Percentiles rank a stretch among this genome's conserved stretches.
These are phyloP conservation scores for Solanum etuberosum DNA, from an alignment of 257 asterid species.

Conservation along the genomic window DNA sequence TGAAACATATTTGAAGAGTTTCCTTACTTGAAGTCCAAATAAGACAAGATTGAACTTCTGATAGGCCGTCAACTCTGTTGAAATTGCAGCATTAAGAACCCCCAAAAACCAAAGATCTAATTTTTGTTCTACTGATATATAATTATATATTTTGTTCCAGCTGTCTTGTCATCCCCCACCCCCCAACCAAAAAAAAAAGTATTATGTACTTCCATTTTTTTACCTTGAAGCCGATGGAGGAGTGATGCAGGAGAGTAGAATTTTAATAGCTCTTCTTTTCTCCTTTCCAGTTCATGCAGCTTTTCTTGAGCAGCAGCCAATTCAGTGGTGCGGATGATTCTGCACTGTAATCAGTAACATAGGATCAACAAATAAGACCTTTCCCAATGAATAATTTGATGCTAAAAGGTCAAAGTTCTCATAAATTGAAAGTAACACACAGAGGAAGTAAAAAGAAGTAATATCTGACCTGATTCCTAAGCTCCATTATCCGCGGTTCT, in stretches of 20 bases:
- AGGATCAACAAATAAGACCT: background rate
- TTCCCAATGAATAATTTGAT: background rate
- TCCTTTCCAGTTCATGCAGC: constrained; percentile 65
- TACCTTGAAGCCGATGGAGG: constrained; percentile 70
- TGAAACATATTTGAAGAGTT: background rate
- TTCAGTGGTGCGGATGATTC: constrained; percentile 88
- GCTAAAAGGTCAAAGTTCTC: background rate
- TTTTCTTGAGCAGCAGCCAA: constrained; percentile 94
- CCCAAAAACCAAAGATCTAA: background rate
- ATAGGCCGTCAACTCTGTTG: background rate
- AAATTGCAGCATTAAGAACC: background rate
- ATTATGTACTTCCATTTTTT: background rate
- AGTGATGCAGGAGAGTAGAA: constrained; percentile 66
- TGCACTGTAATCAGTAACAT: constrained; percentile 54
- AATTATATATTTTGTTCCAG: background rate
- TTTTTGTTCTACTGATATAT: background rate
- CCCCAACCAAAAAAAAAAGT: background rate
- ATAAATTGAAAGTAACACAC: background rate
- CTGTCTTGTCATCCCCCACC: background rate
- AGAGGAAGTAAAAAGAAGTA: background rate
- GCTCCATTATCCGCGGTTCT: constrained; percentile 85
- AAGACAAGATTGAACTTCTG: background rate
- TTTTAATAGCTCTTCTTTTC: constrained; percentile 57
- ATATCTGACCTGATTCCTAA: constrained; percentile 79
- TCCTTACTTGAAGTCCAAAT: background rate